Base-by-base conservation (phyloP, 2,329 filamentous ascomycete species). In the Dactylellina sp. region DNA sequence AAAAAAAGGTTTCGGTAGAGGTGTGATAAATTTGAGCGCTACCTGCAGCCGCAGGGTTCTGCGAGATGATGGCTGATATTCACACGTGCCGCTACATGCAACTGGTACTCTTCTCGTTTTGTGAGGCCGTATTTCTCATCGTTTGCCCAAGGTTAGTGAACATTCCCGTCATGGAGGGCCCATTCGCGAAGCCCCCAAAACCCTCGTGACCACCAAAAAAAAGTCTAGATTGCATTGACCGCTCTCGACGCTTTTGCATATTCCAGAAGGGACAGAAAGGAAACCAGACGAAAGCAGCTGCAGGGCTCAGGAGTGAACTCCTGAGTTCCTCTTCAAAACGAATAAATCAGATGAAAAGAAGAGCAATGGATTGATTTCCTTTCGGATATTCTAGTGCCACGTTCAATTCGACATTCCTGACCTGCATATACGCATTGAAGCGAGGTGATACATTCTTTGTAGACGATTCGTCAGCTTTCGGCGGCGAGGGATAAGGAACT, bases 11-110 rank as follows among this genome's bases (percentile, higher is more conserved):
- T 50, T 59, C 55, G 68, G 59, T 60, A 64, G 9, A 72, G 53
- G 40, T 60, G 60, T 72, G 68, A 71, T 63, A 42, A 57, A 18
- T 47, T 55, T 47, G 40, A 56, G 42, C 18, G 35, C 50, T 39
- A 65, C 68, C 65, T 72, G 68, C 68, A 72, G 68, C 68, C 68
- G 60, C 68, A 60, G 60, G 53, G 60, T 59, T 42, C 60, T 72
- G 68, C 68, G 61, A 57, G 68, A 71, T 57, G 49, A 60, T 59
- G 49, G 52, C 59, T 64, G 68, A 64, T 60, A 60, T 64, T 72
- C 68, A 72, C 68, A 72, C 68, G 68, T 72, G 68, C 68, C 68
- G 68, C 68, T 72, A 60, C 60, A 72, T 64, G 68, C 68, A 57
- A 68, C 46, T 40, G 28, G 46, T 28, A 22, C 44, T 40, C 24